phyloP scores from a whole-genome alignment of 2,329 filamentous ascomycete genomes.

The Malbranchea zuffiana region DNA sequence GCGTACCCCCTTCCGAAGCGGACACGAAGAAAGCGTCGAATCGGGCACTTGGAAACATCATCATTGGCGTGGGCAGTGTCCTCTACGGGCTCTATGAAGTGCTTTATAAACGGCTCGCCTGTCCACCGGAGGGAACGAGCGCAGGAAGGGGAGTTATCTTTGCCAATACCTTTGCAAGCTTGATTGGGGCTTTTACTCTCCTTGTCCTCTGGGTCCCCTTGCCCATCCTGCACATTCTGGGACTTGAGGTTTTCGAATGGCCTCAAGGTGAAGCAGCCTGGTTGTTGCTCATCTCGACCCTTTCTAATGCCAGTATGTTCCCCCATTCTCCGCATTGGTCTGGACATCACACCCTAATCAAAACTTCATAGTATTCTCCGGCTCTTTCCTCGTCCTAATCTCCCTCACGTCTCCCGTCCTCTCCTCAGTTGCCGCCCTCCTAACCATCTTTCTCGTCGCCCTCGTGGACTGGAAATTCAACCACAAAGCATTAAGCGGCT shows the following conservation, averaged over 20 bases:
- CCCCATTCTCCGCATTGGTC: not conserved
- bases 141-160: constrained; percentile 90
- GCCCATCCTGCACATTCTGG: constrained; percentile 67
- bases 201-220: constrained; percentile 84
- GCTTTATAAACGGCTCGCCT: constrained; percentile 85
- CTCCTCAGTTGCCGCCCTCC: constrained; percentile 78
- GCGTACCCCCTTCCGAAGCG: constrained; percentile 20
- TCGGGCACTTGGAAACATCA: constrained; percentile 71
- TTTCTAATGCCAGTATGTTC: constrained; percentile 69
- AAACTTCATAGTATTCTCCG: constrained; percentile 55
- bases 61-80: constrained; percentile 83
- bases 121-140: constrained; percentile 77
- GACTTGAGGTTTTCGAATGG: constrained; percentile 71
- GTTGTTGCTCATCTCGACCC: constrained; percentile 67
- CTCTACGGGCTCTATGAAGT: constrained; percentile 97
- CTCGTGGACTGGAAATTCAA: constrained; percentile 81
- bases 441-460: constrained; percentile 95
- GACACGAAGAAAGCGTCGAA: constrained; percentile 47
- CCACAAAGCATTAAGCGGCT: constrained; percentile 60
- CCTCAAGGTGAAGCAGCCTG: constrained; percentile 67
- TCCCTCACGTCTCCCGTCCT: constrained; percentile 85
- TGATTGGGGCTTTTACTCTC: constrained; percentile 80
- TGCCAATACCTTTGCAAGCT: constrained; percentile 78
- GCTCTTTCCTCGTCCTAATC: constrained; percentile 85
- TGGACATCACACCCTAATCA: not conserved